Evolutionary conservation across 192 early-diverging fungal genomes (phyloP), one percentile per base, ranked within the genome.

Genomic region (Dissophora globulifera): DNA sequence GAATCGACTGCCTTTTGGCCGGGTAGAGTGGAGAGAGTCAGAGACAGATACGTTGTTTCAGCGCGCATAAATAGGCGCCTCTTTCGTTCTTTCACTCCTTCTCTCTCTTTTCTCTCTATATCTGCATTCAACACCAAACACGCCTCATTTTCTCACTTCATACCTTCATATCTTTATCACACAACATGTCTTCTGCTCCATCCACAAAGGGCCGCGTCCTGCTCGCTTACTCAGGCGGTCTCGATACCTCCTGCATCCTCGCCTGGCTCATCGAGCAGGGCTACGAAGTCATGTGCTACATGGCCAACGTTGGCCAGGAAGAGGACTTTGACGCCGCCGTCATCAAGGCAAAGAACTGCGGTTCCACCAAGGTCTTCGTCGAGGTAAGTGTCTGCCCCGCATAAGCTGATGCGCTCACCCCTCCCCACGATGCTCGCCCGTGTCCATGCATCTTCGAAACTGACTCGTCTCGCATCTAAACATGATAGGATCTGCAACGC

Each of bases 221-320:
- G 58, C 89, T 98, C 30, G 96, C 96, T 60, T 98, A 98, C 85
- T 96, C 95, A 54, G 97, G 97, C 68, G 97, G 96, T 58, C 90
- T 99, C 51, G 97, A 99, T 81, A 99, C 97, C 48, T 99, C 97
- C 60, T 98, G 96, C 85, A 99, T 99, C 78, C 91, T 99, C 50
- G 97, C 89, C 13, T 99, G 96, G 96, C 88, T 99, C 54, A 92
- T 97, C 68, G 97, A 99, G 62, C 86, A 98, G 84, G 95, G 96
- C 58, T 99, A 95, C 85, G 96, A 99, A 69, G 96, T 98, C 35
- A 82, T 97, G 50, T 91, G 92, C 55, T 99, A 95, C 85, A 95
- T 99, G 93, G 97, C 96, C 56, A 89, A 99, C 82, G 93, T 99
- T 59, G 97, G 97, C 47, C 97, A 99, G 82, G 96, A 98, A 76